These are phyloP conservation scores for Eucalyptus polybractea DNA, from an alignment of 345 rosid species.

Conservation along the genomic window DNA sequence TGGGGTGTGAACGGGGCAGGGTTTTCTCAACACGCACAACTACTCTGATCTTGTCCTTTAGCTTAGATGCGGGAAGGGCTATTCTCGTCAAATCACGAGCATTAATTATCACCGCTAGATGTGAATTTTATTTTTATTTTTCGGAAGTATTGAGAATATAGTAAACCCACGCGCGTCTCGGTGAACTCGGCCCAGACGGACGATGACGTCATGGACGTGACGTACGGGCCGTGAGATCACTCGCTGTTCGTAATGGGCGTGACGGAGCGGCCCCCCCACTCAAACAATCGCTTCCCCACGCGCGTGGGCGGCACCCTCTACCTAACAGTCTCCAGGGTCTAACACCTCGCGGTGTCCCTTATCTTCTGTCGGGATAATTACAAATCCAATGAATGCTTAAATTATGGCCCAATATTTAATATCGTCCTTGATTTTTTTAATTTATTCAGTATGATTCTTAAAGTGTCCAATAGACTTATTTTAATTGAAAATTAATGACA, in stretches of 20 bases:
- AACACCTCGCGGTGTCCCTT: neutral
- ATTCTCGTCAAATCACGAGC: neutral
- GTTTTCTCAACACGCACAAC: neutral
- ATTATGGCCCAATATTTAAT: no score
- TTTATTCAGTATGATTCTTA: no score
- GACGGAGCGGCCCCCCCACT: neutral
- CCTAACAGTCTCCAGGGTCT: neutral
- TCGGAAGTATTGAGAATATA: neutral
- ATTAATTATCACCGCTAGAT: neutral
- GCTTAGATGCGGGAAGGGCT: neutral
- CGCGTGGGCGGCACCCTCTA: neutral
- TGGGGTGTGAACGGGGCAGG: neutral
- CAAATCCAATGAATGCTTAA: neutral
- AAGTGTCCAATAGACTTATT: no score
- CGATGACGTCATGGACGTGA: neutral
- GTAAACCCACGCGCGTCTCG: neutral
- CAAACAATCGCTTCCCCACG: neutral
- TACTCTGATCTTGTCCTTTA: neutral
- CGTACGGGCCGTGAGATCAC: neutral
- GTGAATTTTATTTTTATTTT: neutral
- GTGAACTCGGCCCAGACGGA: neutral
- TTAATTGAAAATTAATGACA: no score
- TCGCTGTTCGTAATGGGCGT: neutral
- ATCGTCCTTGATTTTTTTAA: no score
- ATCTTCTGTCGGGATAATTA: neutral